phyloP scores from a whole-genome alignment of 345 rosid genomes.

The Hibiscus mutabilis region DNA sequence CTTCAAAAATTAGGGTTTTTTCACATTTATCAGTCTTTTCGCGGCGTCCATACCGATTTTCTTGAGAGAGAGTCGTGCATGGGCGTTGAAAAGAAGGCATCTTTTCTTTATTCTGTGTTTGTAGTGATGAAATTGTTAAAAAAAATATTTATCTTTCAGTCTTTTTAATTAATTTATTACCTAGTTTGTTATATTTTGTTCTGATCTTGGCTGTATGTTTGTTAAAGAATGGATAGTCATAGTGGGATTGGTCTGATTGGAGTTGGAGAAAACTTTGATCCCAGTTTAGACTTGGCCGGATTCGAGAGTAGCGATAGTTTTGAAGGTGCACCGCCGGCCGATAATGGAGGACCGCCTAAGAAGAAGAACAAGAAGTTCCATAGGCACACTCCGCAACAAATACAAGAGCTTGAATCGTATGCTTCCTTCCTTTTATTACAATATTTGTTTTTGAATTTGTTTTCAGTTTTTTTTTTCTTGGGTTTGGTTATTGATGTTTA shows the following conservation, averaged over 20 bases:
- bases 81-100: too few relatives aligned
- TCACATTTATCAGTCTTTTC: constrained; percentile 4
- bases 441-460: not conserved
- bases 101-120: too few relatives aligned
- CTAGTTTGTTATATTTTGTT: not conserved
- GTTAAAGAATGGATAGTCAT: constrained; percentile 35
- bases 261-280: constrained; percentile 38
- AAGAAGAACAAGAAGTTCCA: constrained; percentile 47
- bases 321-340: constrained; percentile 51
- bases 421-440: constrained; percentile 18
- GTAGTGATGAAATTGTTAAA: too few relatives aligned
- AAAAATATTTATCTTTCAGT: constrained; percentile 1
- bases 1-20: constrained; percentile 17
- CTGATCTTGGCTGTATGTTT: not conserved
- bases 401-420: constrained; percentile 75
- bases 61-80: too few relatives aligned
- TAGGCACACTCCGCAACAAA: constrained; percentile 66
- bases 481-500: not conserved
- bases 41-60: not conserved
- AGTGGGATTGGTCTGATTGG: constrained; percentile 29
- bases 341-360: constrained; percentile 30
- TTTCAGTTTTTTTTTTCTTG: constrained; percentile 9
- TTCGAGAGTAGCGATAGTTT: constrained; percentile 55
- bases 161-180: not conserved
- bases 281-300: constrained; percentile 33